phyloP scores from a whole-genome alignment of 2,329 filamentous ascomycete genomes.

The Colletotrichum trifolii region DNA sequence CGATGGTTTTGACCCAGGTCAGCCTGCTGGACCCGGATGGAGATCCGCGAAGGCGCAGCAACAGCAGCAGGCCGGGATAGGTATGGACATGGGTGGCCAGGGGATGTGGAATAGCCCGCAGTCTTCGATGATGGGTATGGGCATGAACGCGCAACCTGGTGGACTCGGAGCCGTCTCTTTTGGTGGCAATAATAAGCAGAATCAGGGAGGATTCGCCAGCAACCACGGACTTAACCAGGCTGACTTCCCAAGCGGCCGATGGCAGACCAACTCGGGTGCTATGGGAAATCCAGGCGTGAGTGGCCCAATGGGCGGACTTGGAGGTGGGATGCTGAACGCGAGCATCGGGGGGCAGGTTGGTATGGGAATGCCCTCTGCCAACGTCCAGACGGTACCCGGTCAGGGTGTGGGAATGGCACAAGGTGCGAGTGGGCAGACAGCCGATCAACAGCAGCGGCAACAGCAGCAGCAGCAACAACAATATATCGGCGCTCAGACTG shows the following conservation, averaged over 20 bases:
- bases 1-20: conserved; percentile 4
- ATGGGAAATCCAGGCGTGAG: background rate
- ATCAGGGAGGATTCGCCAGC: background rate
- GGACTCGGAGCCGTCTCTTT: background rate
- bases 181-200: background rate
- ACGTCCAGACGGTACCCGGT: background rate
- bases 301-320: background rate
- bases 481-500: background rate
- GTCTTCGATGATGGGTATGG: background rate
- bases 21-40: background rate
- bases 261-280: conserved; percentile 1
- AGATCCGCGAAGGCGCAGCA: conserved; percentile 3
- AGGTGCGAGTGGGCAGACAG: background rate
- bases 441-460: conserved; percentile 9
- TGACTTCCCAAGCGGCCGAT: background rate
- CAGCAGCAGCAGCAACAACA: conserved; percentile 5
- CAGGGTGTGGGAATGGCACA: background rate
- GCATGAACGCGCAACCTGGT: background rate
- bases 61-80: background rate
- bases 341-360: background rate
- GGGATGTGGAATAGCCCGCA: background rate
- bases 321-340: background rate
- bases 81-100: background rate
- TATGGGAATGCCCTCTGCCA: background rate
- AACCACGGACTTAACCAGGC: no score